Base-by-base conservation (phyloP, 768 basidiomycete species). In the Gloeopeniophorella convolvens region DNA sequence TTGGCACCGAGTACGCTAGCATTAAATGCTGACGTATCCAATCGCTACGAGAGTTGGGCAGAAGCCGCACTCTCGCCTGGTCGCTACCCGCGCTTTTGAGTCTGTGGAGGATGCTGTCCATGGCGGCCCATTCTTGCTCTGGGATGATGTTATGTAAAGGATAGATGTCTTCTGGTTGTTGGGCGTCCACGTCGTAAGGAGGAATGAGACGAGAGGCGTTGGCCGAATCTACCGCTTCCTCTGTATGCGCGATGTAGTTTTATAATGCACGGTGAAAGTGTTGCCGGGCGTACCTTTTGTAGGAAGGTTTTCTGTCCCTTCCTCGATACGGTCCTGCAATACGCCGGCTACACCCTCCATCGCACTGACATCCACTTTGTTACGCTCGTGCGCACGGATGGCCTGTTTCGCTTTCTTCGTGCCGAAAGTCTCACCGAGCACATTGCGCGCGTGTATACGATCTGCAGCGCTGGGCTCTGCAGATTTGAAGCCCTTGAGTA, bases 371-470 rank as follows among this genome's bases (percentile, higher is more conserved):
- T 96, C 92, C 31, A 99, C 83, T 64, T 82, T 83, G 68, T 94
- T 95, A 56, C 95, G 78, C 67, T 94, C 92, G 45, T 77, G 78
- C 4, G 91, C 86, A 45, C 79, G 79, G 62, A 97, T 93, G 24
- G 80, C 82, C 9, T 80, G 79, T 65, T 90, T 86, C 37, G 92
- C 90, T 64, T 96, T 98, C 70, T 92, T 89, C 21, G 93, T 95
- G 18, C 95, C 95, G 57, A 99, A 99, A 1, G 87, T 80, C 65
- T 92, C 85, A 27, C 95, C 93, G 1, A 99, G 78, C n/a, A 79
- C 73, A 47, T 78, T 87, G 34, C 83, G 76, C 13, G 83, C 84
- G 43, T 82, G 75, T 33, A 76, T 68, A 50, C 77, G 80, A 51
- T 82, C 76, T 40, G 78, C 68, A 8, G 71, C 66, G 13, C 80